Conservation (phyloP, 140 eudicot species). For the Eryngium alpinum region DNA sequence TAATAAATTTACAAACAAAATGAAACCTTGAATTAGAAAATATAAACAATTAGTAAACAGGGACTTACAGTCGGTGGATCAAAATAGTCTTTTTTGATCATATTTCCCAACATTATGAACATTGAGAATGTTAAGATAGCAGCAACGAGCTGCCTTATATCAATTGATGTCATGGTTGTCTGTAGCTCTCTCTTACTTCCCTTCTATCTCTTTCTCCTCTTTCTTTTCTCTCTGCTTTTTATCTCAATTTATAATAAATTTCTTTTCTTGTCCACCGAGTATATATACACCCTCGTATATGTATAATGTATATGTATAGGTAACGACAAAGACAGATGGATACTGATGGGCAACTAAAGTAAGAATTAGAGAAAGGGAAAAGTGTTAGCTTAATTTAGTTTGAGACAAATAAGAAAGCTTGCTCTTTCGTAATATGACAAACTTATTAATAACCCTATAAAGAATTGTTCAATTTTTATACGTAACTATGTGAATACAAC, state of each 20-base stretch:
- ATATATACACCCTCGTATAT: not conserved
- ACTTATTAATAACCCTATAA: not conserved
- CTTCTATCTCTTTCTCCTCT: constrained; percentile 1
- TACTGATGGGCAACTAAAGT: constrained; percentile 10
- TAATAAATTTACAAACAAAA: not conserved
- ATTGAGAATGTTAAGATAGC: constrained; percentile 69
- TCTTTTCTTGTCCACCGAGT: not conserved
- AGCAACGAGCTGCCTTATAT: constrained; percentile 63
- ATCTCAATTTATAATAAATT: constrained; percentile 1
- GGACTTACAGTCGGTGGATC: constrained; percentile 38
- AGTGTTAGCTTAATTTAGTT: constrained; percentile 28
- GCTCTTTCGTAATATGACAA: constrained; percentile 14
- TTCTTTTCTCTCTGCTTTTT: not conserved
- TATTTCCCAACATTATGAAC: constrained; percentile 81
- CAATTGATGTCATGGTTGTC: constrained; percentile 29
- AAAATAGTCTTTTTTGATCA: constrained; percentile 74
- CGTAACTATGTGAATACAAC: not conserved
- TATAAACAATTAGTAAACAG: not conserved
- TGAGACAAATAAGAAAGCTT: constrained; percentile 46
- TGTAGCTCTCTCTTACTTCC: too few species aligned
- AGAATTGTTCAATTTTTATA: not conserved
- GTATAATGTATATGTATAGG: not conserved
- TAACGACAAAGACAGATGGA: constrained; percentile 9
- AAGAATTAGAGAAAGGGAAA: constrained; percentile 27
- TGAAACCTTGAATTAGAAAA: not conserved